phyloP scores from a whole-genome alignment of 371 early-diverging fungal species.

The Syncephalastrum sp. region DNA sequence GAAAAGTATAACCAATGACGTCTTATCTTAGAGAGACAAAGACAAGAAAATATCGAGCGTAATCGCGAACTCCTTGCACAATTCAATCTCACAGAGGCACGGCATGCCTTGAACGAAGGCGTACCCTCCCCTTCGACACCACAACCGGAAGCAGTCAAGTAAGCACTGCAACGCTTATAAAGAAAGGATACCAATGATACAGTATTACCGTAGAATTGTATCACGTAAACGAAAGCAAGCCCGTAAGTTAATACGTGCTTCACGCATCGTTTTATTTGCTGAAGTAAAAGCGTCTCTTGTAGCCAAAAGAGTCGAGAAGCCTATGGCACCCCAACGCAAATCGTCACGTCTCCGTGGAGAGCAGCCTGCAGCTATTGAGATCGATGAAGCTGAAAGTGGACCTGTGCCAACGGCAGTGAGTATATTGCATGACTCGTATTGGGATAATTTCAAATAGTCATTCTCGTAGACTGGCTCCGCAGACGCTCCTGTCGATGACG shows the following conservation, averaged over 20 bases:
- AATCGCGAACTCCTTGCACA: slow-evolving; percentile 60
- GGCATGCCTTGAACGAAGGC: slow-evolving; percentile 13
- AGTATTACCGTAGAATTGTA: too few species aligned
- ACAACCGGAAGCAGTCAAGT: slow-evolving; percentile 10
- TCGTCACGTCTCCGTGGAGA: slow-evolving; percentile 52
- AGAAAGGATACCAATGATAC: not conserved
- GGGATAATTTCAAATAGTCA: not conserved
- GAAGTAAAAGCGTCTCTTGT: too few species aligned
- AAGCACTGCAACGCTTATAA: not conserved
- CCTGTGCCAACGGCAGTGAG: slow-evolving; percentile 4
- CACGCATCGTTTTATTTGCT: too few species aligned
- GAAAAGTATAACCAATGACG: too few species aligned
- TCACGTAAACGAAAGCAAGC: too few species aligned
- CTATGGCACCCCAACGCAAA: slow-evolving; percentile 26
- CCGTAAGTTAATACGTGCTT: too few species aligned
- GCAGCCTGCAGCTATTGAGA: slow-evolving; percentile 28
- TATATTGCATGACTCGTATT: too few species aligned
- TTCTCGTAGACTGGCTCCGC: not conserved
- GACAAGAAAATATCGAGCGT: slow-evolving; percentile 59
- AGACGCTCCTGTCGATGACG: slow-evolving; percentile 28
- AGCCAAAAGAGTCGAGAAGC: slow-evolving; percentile 11
- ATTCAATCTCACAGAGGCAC: slow-evolving; percentile 37
- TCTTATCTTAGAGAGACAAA: slow-evolving; percentile 44
- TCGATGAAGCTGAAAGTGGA: slow-evolving; percentile 28
- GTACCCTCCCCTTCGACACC: slow-evolving; percentile 20